Percentiles rank a stretch among this genome's conserved stretches.
These are phyloP conservation scores for Cutaneotrichosporon sp. DNA, from an alignment of 1,284 basidiomycete species.

Conservation along the genomic window DNA sequence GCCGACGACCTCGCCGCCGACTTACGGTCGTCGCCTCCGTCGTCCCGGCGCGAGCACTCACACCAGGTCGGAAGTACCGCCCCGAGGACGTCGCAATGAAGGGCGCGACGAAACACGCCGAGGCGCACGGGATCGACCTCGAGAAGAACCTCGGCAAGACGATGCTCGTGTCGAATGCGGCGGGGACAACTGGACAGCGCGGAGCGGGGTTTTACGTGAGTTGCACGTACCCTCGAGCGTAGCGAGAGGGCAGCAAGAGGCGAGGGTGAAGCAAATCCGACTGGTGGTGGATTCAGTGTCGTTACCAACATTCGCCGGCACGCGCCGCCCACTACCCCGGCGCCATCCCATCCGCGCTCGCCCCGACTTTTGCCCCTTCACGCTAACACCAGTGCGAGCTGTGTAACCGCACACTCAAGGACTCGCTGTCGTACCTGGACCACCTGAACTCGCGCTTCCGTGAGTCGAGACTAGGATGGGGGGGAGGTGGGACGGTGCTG, in stretches of 20 bases:
- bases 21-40: no score
- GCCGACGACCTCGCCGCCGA: no score
- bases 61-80: slow-evolving; percentile 71
- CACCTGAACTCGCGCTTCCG: slow-evolving; percentile 88
- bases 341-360: no score
- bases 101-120: slow-evolving; percentile 73
- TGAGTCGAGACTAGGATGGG: slow-evolving; percentile 49
- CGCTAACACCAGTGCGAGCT: slow-evolving; percentile 61
- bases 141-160: slow-evolving; percentile 89
- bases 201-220: slow-evolving; percentile 76
- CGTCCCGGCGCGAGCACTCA: slow-evolving; percentile 4
- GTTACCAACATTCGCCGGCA: no score
- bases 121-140: slow-evolving; percentile 72
- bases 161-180: slow-evolving; percentile 68
- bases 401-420: slow-evolving; percentile 86
- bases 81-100: slow-evolving; percentile 70
- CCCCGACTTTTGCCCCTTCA: no score
- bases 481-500: slow-evolving; percentile 46
- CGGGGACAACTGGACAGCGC: slow-evolving; percentile 65
- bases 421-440: slow-evolving; percentile 86
- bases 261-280: no score
- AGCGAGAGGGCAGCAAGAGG: no score
- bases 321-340: no score
- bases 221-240: background rate
- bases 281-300: no score